phyloP scores from a whole-genome alignment of 2,329 filamentous ascomycete genomes.

The Cadophora sp. region DNA sequence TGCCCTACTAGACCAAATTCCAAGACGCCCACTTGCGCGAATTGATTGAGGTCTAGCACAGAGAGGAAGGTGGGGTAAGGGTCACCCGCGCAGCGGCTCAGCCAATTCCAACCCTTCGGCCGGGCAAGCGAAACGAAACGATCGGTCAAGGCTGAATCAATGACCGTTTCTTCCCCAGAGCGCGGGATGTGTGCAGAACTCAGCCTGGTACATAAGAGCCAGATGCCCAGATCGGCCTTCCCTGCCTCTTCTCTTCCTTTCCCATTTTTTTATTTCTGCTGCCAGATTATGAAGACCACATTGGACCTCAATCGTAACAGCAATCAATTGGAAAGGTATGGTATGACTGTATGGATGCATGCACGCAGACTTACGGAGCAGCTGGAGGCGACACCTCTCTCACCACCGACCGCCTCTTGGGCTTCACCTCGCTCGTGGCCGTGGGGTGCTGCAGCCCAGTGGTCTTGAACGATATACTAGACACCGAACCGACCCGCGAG shows the following conservation, averaged over 20 bases:
- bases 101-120: conserved; percentile 11
- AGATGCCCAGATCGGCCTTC: conserved; percentile 8
- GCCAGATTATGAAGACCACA: conserved; percentile 5
- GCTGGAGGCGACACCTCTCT: conserved; percentile 48
- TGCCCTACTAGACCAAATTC: conserved; percentile 10
- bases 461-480: conserved; percentile 41
- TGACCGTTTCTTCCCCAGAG: background rate
- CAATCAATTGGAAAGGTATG: background rate
- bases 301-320: background rate
- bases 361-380: conserved; percentile 42
- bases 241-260: background rate
- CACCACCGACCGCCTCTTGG: conserved; percentile 29
- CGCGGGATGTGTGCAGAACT: conserved; percentile 33
- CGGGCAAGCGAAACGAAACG: conserved; percentile 25
- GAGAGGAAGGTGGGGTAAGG: conserved; percentile 34
- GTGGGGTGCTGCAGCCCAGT: conserved; percentile 27
- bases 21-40: conserved; percentile 28
- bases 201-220: conserved; percentile 46
- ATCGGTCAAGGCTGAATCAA: conserved; percentile 28
- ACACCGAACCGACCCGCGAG: conserved; percentile 32
- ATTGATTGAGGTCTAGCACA: conserved; percentile 20
- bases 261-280: background rate
- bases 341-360: background rate
- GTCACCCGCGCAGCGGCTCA: conserved; percentile 27
- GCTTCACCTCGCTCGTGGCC: conserved; percentile 24